A percentile compares a stretch with the other conserved stretches of the same genome.
Conservation (phyloP, 192 early-diverging fungal genomes). For the Dissophora globulifera region DNA sequence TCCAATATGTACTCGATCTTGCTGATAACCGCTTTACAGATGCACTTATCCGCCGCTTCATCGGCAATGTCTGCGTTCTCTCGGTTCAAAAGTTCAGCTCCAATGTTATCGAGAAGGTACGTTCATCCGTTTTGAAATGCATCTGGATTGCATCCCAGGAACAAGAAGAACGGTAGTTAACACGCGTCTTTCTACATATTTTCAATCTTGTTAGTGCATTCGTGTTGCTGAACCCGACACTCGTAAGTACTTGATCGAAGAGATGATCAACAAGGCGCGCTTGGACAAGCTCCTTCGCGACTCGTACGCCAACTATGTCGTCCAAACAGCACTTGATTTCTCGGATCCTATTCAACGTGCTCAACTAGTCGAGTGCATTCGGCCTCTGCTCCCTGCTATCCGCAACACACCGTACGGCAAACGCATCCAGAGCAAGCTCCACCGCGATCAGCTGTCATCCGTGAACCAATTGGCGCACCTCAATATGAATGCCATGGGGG, state of each 20-base stretch:
- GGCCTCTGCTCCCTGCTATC: constrained; percentile 80
- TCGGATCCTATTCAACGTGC: constrained; percentile 76
- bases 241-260: constrained; percentile 74
- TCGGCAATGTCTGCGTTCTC: constrained; percentile 78
- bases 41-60: constrained; percentile 76
- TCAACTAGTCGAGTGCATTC: constrained; percentile 82
- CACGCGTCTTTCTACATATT: neutral
- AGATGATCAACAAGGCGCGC: constrained; percentile 76
- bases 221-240: constrained; percentile 78
- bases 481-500: constrained; percentile 24
- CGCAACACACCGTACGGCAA: constrained; percentile 91
- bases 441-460: constrained; percentile 62
- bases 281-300: constrained; percentile 86
- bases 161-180: no score
- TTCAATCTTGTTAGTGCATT: constrained; percentile 70
- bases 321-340: constrained; percentile 89
- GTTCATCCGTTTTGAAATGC: neutral
- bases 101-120: constrained; percentile 92
- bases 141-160: no score
- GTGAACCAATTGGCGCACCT: constrained; percentile 23
- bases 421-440: constrained; percentile 86
- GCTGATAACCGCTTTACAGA: constrained; percentile 74
- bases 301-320: constrained; percentile 91
- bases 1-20: constrained; percentile 91
- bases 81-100: constrained; percentile 93